Percentiles rank a stretch among this genome's conserved stretches.
phyloP scores from a whole-genome alignment of 179 eudicot species.

The Beta lomatogona region DNA sequence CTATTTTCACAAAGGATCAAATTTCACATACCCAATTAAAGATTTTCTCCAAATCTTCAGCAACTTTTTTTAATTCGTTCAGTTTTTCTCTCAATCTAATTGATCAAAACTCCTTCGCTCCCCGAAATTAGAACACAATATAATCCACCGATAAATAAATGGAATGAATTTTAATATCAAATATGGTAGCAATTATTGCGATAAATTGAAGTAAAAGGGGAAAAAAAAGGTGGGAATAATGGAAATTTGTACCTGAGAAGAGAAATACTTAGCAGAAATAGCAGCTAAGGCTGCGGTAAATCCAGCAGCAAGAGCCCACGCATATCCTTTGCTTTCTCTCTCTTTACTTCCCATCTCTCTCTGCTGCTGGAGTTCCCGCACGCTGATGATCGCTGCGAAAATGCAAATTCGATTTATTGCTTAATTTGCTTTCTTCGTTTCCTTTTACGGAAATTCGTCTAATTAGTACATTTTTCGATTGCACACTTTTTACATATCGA shows the following conservation, averaged over 20 bases:
- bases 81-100: background rate
- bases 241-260: constrained; percentile 48
- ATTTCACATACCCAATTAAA: background rate
- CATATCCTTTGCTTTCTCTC: constrained; percentile 62
- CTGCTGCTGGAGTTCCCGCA: background rate
- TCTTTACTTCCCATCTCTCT: constrained; percentile 36
- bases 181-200: background rate
- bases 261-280: constrained; percentile 71
- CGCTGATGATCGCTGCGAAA: background rate
- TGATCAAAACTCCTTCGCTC: background rate
- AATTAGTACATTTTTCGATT: too few species aligned
- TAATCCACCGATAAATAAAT: background rate
- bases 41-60: background rate
- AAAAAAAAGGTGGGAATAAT: background rate
- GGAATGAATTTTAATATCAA: background rate
- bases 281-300: constrained; percentile 84
- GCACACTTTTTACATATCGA: too few species aligned
- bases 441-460: too few species aligned
- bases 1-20: background rate
- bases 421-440: too few species aligned
- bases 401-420: background rate
- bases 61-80: background rate
- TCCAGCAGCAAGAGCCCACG: constrained; percentile 84
- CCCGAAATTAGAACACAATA: background rate
- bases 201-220: background rate